A percentile compares a stretch with the other conserved stretches of the same genome.
These are phyloP conservation scores for Beauveria rudraprayagi DNA, from an alignment of 2,329 filamentous ascomycete species.

Conservation along the genomic window DNA sequence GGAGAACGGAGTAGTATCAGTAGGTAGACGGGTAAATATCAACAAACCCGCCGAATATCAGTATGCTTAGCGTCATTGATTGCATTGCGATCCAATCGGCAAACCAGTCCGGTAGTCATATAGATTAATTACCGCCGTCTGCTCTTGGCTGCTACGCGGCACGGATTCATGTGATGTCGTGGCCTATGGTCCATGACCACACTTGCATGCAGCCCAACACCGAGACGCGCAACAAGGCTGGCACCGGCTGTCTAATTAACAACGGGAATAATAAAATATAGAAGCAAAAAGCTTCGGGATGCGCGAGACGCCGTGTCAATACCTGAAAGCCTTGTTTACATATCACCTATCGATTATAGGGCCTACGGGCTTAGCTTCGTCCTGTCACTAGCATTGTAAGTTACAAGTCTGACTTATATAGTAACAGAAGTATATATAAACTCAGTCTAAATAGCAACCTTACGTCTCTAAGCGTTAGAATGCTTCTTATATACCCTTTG, in stretches of 20 bases:
- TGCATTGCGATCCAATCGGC: background rate
- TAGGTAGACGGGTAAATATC: too few relatives aligned
- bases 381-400: background rate
- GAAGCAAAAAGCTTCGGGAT: background rate
- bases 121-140: background rate
- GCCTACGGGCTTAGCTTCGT: background rate
- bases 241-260: background rate
- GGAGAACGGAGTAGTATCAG: constrained; percentile 1
- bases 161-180: background rate
- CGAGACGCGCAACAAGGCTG: background rate
- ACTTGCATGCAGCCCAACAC: too few relatives aligned
- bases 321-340: background rate
- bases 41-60: too few relatives aligned
- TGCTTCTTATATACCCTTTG: background rate
- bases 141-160: background rate
- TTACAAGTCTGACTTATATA: background rate
- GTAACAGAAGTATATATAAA: background rate
- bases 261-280: background rate
- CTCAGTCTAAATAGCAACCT: background rate
- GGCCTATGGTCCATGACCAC: background rate
- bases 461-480: background rate
- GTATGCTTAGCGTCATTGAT: background rate
- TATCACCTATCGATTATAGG: background rate
- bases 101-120: too few relatives aligned
- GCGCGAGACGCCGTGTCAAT: background rate